Evolutionary conservation across 805 yeast species (phyloP), one percentile per base, ranked within the genome.

Genomic region (Torulaspora quercuum): DNA sequence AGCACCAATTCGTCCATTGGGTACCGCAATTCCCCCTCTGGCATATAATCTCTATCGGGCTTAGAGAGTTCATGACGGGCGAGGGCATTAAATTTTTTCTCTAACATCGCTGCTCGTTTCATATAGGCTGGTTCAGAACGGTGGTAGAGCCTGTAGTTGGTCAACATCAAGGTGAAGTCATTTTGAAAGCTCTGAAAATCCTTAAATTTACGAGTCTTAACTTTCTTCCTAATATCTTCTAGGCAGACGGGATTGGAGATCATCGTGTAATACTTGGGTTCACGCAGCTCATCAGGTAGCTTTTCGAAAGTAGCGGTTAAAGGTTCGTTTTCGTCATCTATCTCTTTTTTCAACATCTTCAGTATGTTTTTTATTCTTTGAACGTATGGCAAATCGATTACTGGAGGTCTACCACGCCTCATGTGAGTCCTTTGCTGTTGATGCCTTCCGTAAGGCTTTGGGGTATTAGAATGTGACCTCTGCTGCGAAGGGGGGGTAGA

Each of bases 321-420:
- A 22, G 73, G 65, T 15, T 71, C 65, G 8, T 70, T 70, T 28
- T 67, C 67, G 1, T 69, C 67, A 49, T 73, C 78, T 29, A 76
- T 73, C 41, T 82, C 80, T 54, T 84, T 84, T 53, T 88, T 84
- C 55, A 92, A 68, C 32, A 76, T 79, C 57, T 94, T 78, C 69
- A 92, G 65, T 24, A 92, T 80, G 48, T 86, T 79, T 60, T 90
- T 89, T 62, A 90, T 88, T 45, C 97, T 72, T 55, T 87, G 87
- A 62, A 92, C 97, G 60, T 82, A 89, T 5, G 64, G 64, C 9
- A 58, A 35, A 42, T 59, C 64, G 19, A 59, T 58, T 3, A 58
- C 57, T 7, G 63, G 63, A 10, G 63, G 63, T 39, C 63, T 54
- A 39, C 63, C 63, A 38, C 64, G 57, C 36, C 55, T 56, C 38